These are phyloP conservation scores for bread wheat (Triticum aestivum) DNA, from an alignment of 176 grass and related monocot genomes.

Conservation along the genomic window DNA sequence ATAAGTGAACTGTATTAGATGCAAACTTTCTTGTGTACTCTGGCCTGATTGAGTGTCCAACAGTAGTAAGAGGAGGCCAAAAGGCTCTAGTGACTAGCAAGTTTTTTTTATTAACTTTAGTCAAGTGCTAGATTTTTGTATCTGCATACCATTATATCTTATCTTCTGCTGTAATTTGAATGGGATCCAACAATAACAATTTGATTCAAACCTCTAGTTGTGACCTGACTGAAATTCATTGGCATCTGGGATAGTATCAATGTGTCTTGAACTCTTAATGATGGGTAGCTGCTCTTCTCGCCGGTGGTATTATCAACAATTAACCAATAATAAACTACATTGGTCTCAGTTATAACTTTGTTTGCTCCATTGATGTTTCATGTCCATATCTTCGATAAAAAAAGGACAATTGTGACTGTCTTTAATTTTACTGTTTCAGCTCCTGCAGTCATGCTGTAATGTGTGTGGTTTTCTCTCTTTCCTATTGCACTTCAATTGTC, in stretches of 20 bases:
- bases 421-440: background rate
- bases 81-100: background rate
- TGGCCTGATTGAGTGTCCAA: background rate
- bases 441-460: background rate
- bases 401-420: background rate
- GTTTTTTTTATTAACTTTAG: background rate
- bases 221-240: background rate
- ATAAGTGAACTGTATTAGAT: conserved; percentile 16
- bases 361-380: conserved; percentile 12
- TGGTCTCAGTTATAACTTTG: background rate
- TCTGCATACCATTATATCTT: background rate
- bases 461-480: background rate
- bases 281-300: background rate
- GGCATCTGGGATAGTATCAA: background rate
- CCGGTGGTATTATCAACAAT: background rate
- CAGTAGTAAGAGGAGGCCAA: conserved; percentile 16
- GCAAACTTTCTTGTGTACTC: conserved; percentile 7
- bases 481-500: background rate
- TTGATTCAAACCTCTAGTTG: background rate
- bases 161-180: background rate
- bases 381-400: background rate
- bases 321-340: conserved; percentile 27
- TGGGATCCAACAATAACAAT: background rate
- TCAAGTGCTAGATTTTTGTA: background rate
- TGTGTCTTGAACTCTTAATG: background rate